Conservation (phyloP, 805 yeast genomes). For the Yarrowia keelungensis region DNA sequence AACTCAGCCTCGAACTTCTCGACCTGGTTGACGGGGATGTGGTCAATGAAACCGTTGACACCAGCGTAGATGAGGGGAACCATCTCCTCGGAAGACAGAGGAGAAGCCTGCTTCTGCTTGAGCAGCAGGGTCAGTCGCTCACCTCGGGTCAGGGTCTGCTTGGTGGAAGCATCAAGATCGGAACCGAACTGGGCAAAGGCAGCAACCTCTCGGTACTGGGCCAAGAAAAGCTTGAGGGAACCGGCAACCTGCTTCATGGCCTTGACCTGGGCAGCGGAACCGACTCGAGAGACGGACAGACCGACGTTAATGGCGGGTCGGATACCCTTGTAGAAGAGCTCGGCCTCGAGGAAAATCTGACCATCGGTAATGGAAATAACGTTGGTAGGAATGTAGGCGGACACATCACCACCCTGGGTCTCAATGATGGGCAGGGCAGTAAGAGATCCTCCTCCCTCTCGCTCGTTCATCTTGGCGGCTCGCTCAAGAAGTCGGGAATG, state of each 20-base stretch:
- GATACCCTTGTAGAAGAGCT: slow-evolving; percentile 99
- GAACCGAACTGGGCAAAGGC: slow-evolving; percentile 99
- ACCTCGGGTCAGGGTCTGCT: slow-evolving; percentile 99
- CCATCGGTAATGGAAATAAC: slow-evolving; percentile 98
- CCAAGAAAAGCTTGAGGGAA: slow-evolving; percentile 99
- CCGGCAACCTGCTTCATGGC: slow-evolving; percentile 99
- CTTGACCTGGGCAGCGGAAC: slow-evolving; percentile 99
- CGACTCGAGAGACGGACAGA: slow-evolving; percentile 99
- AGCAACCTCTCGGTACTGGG: slow-evolving; percentile 99
- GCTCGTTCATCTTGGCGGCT: slow-evolving; percentile 95
- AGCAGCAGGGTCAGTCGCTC: slow-evolving; percentile 99
- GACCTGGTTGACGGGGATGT: slow-evolving; percentile 81
- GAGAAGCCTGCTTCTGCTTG: slow-evolving; percentile 96
- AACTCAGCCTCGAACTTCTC: slow-evolving; percentile 91
- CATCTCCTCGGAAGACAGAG: slow-evolving; percentile 98
- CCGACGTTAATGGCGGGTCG: slow-evolving; percentile 99
- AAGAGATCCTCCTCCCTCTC: slow-evolving; percentile 90
- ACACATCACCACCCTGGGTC: slow-evolving; percentile 99
- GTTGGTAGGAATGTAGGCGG: slow-evolving; percentile 97
- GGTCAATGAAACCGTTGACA: slow-evolving; percentile 98
- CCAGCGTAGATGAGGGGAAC: slow-evolving; percentile 99
- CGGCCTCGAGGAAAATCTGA: slow-evolving; percentile 99
- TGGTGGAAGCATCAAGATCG: slow-evolving; percentile 99
- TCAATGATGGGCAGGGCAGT: slow-evolving; percentile 96
- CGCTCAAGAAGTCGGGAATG: slow-evolving; percentile 95